These are phyloP conservation scores for Fusarium continuum DNA, from an alignment of 2,329 filamentous ascomycete genomes.

Conservation along the genomic window DNA sequence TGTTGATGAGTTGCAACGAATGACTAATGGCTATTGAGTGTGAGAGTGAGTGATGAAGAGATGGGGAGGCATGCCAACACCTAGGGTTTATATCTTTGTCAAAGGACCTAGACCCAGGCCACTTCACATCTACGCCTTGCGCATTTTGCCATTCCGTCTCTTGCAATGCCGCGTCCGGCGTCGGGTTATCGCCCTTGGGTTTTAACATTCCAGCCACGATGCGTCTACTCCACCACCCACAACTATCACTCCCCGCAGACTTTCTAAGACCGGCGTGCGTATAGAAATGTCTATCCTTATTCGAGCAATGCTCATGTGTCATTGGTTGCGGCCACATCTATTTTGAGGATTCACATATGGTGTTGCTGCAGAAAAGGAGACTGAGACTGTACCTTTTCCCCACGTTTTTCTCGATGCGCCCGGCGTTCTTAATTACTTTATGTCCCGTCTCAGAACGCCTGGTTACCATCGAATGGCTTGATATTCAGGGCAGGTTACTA, in stretches of 20 bases:
- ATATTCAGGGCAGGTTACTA: slow-evolving; percentile 23
- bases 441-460: neutral
- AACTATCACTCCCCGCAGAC: slow-evolving; percentile 20
- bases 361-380: slow-evolving; percentile 1
- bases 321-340: neutral
- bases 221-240: slow-evolving; percentile 15
- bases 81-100: slow-evolving; percentile 17
- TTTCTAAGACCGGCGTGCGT: neutral
- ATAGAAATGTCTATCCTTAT: neutral
- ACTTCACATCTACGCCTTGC: neutral
- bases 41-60: neutral
- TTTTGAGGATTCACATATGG: neutral
- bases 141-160: neutral
- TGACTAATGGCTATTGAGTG: neutral
- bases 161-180: slow-evolving; percentile 12
- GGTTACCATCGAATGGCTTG: neutral
- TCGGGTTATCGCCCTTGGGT: slow-evolving; percentile 14
- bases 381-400: neutral
- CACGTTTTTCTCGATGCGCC: slow-evolving; percentile 4
- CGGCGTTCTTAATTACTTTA: neutral
- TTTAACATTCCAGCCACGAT: slow-evolving; percentile 35
- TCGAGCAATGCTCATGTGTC: neutral
- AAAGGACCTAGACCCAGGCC: too few relatives aligned
- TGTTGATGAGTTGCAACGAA: slow-evolving; percentile 1
- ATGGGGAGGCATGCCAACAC: slow-evolving; percentile 11